A percentile compares a stretch with the other conserved stretches of the same genome.
Conservation (phyloP, 2,329 filamentous ascomycete genomes). For the Incumbomyces lentus region DNA sequence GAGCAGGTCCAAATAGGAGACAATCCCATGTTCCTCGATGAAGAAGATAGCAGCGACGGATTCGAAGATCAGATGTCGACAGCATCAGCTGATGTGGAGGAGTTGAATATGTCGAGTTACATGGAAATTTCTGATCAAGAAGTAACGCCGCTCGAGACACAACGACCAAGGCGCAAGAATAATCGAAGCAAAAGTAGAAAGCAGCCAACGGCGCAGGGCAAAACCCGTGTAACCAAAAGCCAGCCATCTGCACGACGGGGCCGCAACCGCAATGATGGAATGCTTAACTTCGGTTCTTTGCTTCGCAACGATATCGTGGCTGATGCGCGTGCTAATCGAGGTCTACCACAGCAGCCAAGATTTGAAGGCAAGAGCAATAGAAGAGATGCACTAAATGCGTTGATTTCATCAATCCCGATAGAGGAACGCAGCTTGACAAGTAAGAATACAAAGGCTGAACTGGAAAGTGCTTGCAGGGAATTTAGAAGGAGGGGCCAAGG, state of each 20-base stretch:
- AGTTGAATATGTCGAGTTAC: too few species aligned
- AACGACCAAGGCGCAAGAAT: slow-evolving; percentile 1
- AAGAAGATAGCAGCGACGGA: neutral
- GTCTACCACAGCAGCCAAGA: slow-evolving; percentile 18
- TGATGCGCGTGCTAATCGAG: slow-evolving; percentile 23
- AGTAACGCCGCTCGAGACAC: neutral
- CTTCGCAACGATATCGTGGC: slow-evolving; percentile 18
- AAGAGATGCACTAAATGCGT: slow-evolving; percentile 24
- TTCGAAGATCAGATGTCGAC: neutral
- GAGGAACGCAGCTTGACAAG: slow-evolving; percentile 18
- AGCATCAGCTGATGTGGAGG: neutral
- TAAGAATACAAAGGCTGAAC: slow-evolving; percentile 19
- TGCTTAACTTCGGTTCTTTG: slow-evolving; percentile 19
- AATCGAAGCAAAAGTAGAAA: neutral
- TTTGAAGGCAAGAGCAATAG: slow-evolving; percentile 17
- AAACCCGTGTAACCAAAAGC: slow-evolving; percentile 1
- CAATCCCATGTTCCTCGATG: neutral
- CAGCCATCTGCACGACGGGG: neutral
- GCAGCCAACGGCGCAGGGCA: neutral
- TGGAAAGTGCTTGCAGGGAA: slow-evolving; percentile 23
- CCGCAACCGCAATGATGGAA: neutral
- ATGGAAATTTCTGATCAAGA: neutral
- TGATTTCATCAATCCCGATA: slow-evolving; percentile 25
- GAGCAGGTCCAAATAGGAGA: neutral
- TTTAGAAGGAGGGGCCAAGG: slow-evolving; percentile 19